Percentiles rank a stretch among this genome's conserved stretches.
Conservation (phyloP, 805 yeast genomes). For the Saturnispora galanensis region DNA sequence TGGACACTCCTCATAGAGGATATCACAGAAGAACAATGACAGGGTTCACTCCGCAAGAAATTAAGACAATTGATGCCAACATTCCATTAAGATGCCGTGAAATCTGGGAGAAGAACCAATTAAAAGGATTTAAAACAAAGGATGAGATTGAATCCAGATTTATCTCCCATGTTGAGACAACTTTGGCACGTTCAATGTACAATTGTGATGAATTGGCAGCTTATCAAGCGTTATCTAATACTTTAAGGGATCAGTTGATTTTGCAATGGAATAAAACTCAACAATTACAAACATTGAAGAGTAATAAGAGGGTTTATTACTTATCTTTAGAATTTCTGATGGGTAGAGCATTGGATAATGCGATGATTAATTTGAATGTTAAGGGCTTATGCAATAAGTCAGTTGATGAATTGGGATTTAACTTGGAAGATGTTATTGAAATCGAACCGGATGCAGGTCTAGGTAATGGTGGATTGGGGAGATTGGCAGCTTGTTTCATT, state of each 20-base stretch:
- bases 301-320: slow-evolving; percentile 80
- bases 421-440: slow-evolving; percentile 72
- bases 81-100: slow-evolving; percentile 74
- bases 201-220: slow-evolving; percentile 91
- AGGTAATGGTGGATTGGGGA: slow-evolving; percentile 93
- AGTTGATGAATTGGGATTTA: slow-evolving; percentile 71
- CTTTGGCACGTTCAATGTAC: slow-evolving; percentile 83
- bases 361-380: slow-evolving; percentile 69
- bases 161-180: slow-evolving; percentile 81
- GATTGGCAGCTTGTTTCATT: slow-evolving; percentile 89
- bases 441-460: slow-evolving; percentile 91
- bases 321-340: slow-evolving; percentile 79
- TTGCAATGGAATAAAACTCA: slow-evolving; percentile 91
- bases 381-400: slow-evolving; percentile 50
- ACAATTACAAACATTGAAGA: slow-evolving; percentile 75
- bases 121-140: slow-evolving; percentile 36
- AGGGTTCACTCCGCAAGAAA: slow-evolving; percentile 87
- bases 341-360: slow-evolving; percentile 95
- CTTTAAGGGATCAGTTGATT: slow-evolving; percentile 70
- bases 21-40: slow-evolving; percentile 66
- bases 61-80: slow-evolving; percentile 67
- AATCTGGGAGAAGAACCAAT: slow-evolving; percentile 65
- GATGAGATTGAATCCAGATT: slow-evolving; percentile 59
- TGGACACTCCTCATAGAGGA: slow-evolving; percentile 13
- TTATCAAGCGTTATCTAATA: slow-evolving; percentile 75